Base-by-base conservation (phyloP, 306 rosid species). In the Prosopis cineraria region DNA sequence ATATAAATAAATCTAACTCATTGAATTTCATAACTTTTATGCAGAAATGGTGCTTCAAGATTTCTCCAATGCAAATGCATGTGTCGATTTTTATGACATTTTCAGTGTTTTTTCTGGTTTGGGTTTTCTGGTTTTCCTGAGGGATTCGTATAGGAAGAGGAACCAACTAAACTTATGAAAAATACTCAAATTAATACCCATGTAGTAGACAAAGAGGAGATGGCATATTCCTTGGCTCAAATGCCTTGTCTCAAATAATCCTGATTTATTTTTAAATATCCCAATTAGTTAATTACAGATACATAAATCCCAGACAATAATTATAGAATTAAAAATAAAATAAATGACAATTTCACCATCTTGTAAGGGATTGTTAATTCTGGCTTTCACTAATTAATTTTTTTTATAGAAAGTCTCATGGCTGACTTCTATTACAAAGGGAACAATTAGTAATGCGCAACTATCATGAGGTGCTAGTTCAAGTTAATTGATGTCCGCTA, bases 391-490 rank as follows among this genome's bases (percentile, higher is more conserved):
- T 44, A 25, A 27, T 82, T 52, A 73, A 39, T 53, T 58, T 58
- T 58, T 75, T 71, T 33, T 37, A 39, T 80, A 53, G 66, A 72
- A 37, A 71, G 66, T 77, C 53, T 59, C 58, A 5, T 30, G 79
- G n/a, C 67, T 30, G 22, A 70, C 24, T 44, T 27, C 6, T 69
- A 2, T 27, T 27, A 5, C 44, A 43, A 56, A 39, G 73, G 55
- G 73, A 24, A 8, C 48, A 39, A 39, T n/a, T 66, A 20, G 50
- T 58, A 60, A 34, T 77, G 6, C 19, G 56, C 29, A 19, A 37
- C 50, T 62, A 48, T 16, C 77, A 41, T 17, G 74, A 70, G 70
- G 63, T 78, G 63, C 45, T 63, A 60, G 60, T 78, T 53, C 31
- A 22, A 41, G 70, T 64, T 36, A 50, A 33, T 70, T 70, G 78